These are phyloP conservation scores for Cordyceps fumosorosea DNA, from an alignment of 2,329 filamentous ascomycete genomes.

Conservation along the genomic window DNA sequence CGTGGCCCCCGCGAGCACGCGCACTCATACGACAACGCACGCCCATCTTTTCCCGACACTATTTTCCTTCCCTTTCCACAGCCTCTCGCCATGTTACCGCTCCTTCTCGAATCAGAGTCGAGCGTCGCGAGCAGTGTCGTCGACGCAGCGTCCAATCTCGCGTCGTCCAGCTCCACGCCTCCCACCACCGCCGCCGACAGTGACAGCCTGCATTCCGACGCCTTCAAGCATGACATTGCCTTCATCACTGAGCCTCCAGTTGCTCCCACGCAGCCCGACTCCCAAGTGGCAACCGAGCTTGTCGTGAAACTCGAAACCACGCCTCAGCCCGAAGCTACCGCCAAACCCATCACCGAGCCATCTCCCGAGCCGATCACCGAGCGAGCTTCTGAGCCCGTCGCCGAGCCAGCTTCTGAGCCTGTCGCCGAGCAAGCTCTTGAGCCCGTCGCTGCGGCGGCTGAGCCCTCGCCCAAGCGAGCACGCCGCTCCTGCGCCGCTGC, in stretches of 20 bases:
- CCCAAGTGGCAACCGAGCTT: conserved; percentile 20
- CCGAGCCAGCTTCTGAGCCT: background rate
- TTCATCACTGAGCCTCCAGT: conserved; percentile 18
- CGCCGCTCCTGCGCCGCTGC: conserved; percentile 49
- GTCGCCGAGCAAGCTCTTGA: conserved; percentile 18
- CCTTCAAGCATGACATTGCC: conserved; percentile 33
- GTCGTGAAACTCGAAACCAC: conserved; percentile 15
- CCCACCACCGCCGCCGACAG: conserved; percentile 57
- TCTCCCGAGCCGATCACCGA: background rate
- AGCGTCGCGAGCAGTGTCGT: conserved; percentile 25
- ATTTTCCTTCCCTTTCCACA: background rate
- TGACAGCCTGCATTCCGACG: conserved; percentile 47
- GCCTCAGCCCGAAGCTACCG: background rate
- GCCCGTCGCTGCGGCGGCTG: conserved; percentile 16
- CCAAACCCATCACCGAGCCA: background rate
- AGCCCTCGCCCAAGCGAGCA: conserved; percentile 31
- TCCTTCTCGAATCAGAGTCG: conserved; percentile 26
- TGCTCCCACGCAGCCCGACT: conserved; percentile 14
- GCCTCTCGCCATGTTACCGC: conserved; percentile 21
- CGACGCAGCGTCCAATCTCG: conserved; percentile 43
- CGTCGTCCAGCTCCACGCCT: conserved; percentile 56
- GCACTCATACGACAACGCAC: background rate
- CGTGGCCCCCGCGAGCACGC: background rate
- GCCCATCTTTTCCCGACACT: background rate
- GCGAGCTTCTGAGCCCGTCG: background rate